These are phyloP conservation scores for Agaricales sp. DNA, from an alignment of 1,284 basidiomycete genomes.

Conservation along the genomic window DNA sequence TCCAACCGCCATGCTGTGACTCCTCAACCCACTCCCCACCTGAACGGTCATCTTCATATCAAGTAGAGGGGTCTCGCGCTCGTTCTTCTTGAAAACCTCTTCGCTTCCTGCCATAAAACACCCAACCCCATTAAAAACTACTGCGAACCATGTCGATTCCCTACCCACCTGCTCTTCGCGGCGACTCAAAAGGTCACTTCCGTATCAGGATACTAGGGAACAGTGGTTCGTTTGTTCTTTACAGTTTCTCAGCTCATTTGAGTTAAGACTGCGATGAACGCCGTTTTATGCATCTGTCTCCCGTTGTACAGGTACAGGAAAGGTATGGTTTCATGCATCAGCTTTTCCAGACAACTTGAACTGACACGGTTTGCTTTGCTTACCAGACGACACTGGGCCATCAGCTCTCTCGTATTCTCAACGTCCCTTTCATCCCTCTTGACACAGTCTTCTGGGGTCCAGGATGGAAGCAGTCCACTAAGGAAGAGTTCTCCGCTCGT, in stretches of 20 bases:
- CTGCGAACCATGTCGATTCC: too few relatives aligned
- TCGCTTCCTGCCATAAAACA: not conserved
- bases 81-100: too few relatives aligned
- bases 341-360: not conserved
- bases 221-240: slow-evolving; percentile 28
- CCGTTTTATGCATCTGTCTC: not conserved
- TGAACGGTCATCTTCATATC: too few relatives aligned
- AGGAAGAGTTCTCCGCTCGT: slow-evolving; percentile 26
- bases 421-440: slow-evolving; percentile 32
- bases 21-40: too few relatives aligned
- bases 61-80: too few relatives aligned
- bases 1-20: too few relatives aligned
- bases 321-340: slow-evolving; percentile 21
- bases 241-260: slow-evolving; percentile 9
- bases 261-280: not conserved
- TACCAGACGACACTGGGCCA: slow-evolving; percentile 36
- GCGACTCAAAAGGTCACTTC: slow-evolving; percentile 36
- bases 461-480: slow-evolving; percentile 28
- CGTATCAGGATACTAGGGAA: slow-evolving; percentile 43
- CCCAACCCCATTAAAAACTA: not conserved
- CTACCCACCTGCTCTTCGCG: slow-evolving; percentile 32
- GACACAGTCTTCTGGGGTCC: slow-evolving; percentile 39
- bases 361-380: slow-evolving; percentile 5
- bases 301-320: slow-evolving; percentile 27
- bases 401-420: slow-evolving; percentile 33